Base-by-base conservation (phyloP, 1,284 basidiomycete species). In the Sanguinoderma infundibulare region DNA sequence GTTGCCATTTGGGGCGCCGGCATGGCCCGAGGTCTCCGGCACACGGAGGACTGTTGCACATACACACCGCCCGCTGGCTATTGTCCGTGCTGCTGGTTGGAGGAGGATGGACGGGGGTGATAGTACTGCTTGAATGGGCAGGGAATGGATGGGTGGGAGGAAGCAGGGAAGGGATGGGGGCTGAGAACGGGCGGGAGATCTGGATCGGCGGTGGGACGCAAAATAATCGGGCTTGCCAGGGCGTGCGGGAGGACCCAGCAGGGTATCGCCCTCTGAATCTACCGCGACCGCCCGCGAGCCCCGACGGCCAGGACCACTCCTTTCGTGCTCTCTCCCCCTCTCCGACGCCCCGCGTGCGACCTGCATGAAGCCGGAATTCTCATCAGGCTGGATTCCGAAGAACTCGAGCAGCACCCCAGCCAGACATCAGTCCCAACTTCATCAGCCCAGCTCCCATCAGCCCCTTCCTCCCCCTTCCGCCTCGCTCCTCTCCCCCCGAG, bases 381-480 rank as follows among this genome's bases (percentile, higher is more conserved):
- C 67, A 50, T 55, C 68, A 55, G 59, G 62, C 62, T 69, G 71
- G 71, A 63, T 63, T 62, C 66, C 68, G 61, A 70, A 69, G 65
- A 71, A 64, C 59, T 65, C 65, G 66, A 67, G 40, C 60, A 66
- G 53, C 61, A 59, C 63, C 49, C 61, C 61, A 55, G 66, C 59
- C 63, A 63, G 65, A 63, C 67, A 70, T 70, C 69, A 70, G 50
- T 56, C 64, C 57, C 66, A 69, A 59, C 68, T 66, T 64, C 67
- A 73, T 69, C 70, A 68, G 66, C 70, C 72, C 66, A 68, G 70
- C 68, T 56, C 61, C 69, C 61, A 69, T 67, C 77, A 76, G 53
- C 71, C 71, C 77, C 81, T 60, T 78, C 83, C 55, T 63, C 65
- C 81, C 67, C 78, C 82, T 59, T 78, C 83, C 58, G 59, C 64